These are phyloP conservation scores for Draba incana DNA, from an alignment of 345 rosid genomes.

Conservation along the genomic window DNA sequence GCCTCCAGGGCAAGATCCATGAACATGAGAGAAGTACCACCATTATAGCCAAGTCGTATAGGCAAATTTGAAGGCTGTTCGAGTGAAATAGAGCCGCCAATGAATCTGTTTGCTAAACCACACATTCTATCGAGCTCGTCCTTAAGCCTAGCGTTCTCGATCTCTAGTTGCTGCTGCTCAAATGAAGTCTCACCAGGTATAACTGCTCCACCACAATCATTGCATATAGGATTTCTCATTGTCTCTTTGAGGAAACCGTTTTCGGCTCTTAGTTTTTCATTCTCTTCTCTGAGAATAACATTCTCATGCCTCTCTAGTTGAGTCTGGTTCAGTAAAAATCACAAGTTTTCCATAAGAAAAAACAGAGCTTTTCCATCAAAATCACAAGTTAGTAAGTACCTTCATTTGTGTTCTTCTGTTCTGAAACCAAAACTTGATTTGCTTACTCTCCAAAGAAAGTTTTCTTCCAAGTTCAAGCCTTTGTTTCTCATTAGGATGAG, in stretches of 20 bases:
- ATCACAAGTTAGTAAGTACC: slow-evolving; percentile 39
- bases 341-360: neutral
- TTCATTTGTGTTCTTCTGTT: slow-evolving; percentile 81
- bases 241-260: slow-evolving; percentile 56
- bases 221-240: slow-evolving; percentile 57
- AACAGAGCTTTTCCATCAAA: neutral
- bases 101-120: slow-evolving; percentile 55
- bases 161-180: slow-evolving; percentile 59
- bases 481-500: slow-evolving; percentile 78
- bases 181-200: slow-evolving; percentile 46
- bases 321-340: slow-evolving; percentile 47
- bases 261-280: slow-evolving; percentile 68
- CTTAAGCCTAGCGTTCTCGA: slow-evolving; percentile 69
- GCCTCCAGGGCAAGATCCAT: slow-evolving; percentile 62
- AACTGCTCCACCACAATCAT: slow-evolving; percentile 64
- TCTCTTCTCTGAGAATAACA: slow-evolving; percentile 60
- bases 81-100: slow-evolving; percentile 54
- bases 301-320: slow-evolving; percentile 79
- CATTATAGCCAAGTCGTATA: slow-evolving; percentile 35
- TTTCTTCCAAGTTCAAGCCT: slow-evolving; percentile 57
- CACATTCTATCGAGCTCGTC: slow-evolving; percentile 56
- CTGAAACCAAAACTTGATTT: slow-evolving; percentile 87
- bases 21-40: slow-evolving; percentile 39
- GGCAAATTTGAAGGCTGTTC: slow-evolving; percentile 46
- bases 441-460: slow-evolving; percentile 58